Base-by-base conservation (phyloP, 352 stramenopile genomes). In the Phytophthora litchii region DNA sequence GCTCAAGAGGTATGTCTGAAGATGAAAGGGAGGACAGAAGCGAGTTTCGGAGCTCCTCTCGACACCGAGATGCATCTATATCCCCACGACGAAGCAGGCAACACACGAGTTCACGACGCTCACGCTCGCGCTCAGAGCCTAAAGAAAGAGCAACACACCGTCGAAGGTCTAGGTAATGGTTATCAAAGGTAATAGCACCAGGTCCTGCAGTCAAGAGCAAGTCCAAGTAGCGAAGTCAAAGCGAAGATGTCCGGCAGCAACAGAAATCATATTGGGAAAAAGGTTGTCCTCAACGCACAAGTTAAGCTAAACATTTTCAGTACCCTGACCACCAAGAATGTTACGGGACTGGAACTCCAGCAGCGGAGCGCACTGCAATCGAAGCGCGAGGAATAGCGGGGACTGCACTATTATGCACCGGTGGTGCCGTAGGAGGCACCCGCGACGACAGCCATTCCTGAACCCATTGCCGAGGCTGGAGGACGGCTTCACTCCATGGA, bases 401-500 rank as follows among this genome's bases (percentile, higher is more conserved):
- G 11, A 73, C 12, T 63, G 58, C 54, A 19, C 50, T 70, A 67
- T 76, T 68, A 76, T 67, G 63, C 58, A 73, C 49, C 42, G 67
- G 63, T 51, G 63, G 58, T 9, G 25, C 67, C 67, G 67, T 76
- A 76, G 54, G 38, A 59, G 59, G 67, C 40, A 73, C 58, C 50
- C 63, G 58, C 29, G 44, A 70, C 54, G 59, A 70, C 67, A 73
- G 53, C 63, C 64, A 76, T 70, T 58, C 63, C 59, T 38, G 63
- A 61, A 59, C 69, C 67, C 46, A 78, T 75, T 21, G 66, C 49
- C 40, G 63, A 76, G 56, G 58, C 40, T 64, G 60, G 52, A 67
- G 54, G 54, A 74, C 60, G 68, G 51, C 74, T 84, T 66, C 38
- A 70, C 74, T 84, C 71, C 69, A 81, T 43, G 27, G 13, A 36